Percentiles rank a stretch among this genome's conserved stretches.
Evolutionary conservation across 2,329 filamentous ascomycete genomes (phyloP).

Genomic region (Phialophora expanda): DNA sequence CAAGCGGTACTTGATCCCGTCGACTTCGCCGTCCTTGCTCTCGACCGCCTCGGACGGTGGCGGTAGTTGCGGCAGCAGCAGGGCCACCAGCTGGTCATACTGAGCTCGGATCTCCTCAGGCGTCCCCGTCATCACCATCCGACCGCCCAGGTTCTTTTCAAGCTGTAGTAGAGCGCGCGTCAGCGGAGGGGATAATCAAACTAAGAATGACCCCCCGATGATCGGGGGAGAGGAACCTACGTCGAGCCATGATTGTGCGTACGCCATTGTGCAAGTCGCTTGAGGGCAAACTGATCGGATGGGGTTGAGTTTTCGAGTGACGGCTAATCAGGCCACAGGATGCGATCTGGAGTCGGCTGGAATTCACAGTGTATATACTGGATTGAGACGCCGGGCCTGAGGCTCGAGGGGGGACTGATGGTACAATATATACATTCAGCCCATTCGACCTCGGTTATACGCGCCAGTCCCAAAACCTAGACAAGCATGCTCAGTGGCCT

Average conservation of each 20-base stretch:
- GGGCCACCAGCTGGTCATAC: conserved; percentile 30
- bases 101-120: conserved; percentile 33
- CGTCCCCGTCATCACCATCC: conserved; percentile 32
- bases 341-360: not conserved
- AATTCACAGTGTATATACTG: not conserved
- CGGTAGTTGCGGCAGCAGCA: conserved; percentile 33
- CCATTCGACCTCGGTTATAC: conserved; percentile 6
- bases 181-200: not conserved
- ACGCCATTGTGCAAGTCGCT: conserved; percentile 26
- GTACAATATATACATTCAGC: not conserved
- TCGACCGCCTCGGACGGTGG: conserved; percentile 35
- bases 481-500: not conserved
- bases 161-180: conserved; percentile 17
- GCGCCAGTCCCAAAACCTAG: not conserved
- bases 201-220: no score
- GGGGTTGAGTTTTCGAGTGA: not conserved
- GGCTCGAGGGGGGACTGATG: not conserved
- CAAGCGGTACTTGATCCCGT: conserved; percentile 36
- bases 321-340: not conserved
- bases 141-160: conserved; percentile 35
- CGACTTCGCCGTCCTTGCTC: conserved; percentile 35
- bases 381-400: not conserved
- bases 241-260: conserved; percentile 37
- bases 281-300: not conserved
- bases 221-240: conserved; percentile 17